Evolutionary conservation across 2,329 filamentous ascomycete genomes (phyloP).

Genomic region (Xylariaceae sp.): DNA sequence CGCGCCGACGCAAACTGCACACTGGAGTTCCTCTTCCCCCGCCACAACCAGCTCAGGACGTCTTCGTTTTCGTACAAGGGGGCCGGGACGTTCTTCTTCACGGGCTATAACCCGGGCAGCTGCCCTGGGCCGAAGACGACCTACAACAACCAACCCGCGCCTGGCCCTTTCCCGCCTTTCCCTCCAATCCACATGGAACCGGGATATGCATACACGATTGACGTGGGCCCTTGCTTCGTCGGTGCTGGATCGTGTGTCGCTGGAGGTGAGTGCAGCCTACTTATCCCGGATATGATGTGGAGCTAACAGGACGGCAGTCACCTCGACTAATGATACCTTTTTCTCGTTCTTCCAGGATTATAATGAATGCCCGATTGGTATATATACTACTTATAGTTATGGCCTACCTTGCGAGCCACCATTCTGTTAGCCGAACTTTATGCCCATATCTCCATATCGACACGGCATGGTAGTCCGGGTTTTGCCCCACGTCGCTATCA

Average conservation of each 20-base stretch:
- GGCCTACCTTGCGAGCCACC: conserved; percentile 34
- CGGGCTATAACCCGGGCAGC: conserved; percentile 38
- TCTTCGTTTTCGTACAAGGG: conserved; percentile 45
- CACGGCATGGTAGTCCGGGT: too few species aligned
- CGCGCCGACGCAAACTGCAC: conserved; percentile 51
- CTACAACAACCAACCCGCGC: conserved; percentile 39
- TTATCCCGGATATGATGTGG: neutral
- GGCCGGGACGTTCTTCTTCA: conserved; percentile 45
- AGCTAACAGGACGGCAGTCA: conserved; percentile 32
- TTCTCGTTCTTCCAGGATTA: conserved; percentile 41
- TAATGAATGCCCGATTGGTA: conserved; percentile 38
- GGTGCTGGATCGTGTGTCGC: conserved; percentile 39
- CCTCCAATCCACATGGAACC: conserved; percentile 43
- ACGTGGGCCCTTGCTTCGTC: conserved; percentile 40
- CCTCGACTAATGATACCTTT: conserved; percentile 41
- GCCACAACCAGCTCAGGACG: conserved; percentile 40
- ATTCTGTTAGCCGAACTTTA: conserved; percentile 27
- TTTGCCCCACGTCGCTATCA: too few species aligned
- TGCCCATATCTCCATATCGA: too few species aligned
- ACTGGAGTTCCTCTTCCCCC: conserved; percentile 53
- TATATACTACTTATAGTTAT: conserved; percentile 41
- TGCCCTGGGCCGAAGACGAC: conserved; percentile 40
- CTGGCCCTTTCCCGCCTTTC: conserved; percentile 36
- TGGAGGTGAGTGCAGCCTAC: conserved; percentile 33
- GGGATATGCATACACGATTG: conserved; percentile 42